These are phyloP conservation scores for Bonnemaisonia californica DNA, from an alignment of 31 red algal species.

Conservation along the genomic window DNA sequence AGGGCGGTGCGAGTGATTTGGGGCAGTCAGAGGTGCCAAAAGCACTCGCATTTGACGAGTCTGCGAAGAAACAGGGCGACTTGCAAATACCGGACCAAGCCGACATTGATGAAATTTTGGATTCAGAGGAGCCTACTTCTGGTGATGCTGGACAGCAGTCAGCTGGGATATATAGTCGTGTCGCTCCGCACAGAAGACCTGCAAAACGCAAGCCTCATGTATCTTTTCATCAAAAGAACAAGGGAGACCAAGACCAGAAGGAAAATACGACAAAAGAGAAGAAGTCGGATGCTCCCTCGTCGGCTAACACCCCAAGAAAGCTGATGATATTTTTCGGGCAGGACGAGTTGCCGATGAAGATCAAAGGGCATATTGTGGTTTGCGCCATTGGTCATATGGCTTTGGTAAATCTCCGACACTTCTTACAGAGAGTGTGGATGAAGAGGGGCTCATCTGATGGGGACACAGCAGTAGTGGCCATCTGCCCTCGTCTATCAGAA, in stretches of 20 bases:
- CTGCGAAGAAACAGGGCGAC: neutral
- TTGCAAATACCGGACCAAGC: neutral
- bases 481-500: constrained; percentile 65
- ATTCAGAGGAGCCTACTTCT: constrained; percentile 6
- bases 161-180: neutral
- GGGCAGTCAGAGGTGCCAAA: neutral
- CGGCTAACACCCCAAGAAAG: neutral
- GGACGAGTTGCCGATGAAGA: constrained; percentile 57
- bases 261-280: neutral
- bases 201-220: constrained; percentile 19
- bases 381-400: constrained; percentile 76
- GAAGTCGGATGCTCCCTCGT: neutral
- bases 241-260: neutral
- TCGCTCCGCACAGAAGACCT: neutral
- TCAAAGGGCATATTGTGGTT: constrained; percentile 84
- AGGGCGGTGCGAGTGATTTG: neutral
- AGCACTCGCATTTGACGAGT: neutral
- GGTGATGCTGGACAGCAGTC: neutral
- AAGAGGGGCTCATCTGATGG: constrained; percentile 28
- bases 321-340: constrained; percentile 55
- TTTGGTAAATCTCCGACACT: constrained; percentile 67
- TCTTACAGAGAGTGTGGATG: constrained; percentile 70
- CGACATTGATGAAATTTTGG: neutral
- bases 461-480: constrained; percentile 76
- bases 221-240: constrained; percentile 18